Conservation (phyloP, 176 grass and related monocot species). For the Triticum urartu region DNA sequence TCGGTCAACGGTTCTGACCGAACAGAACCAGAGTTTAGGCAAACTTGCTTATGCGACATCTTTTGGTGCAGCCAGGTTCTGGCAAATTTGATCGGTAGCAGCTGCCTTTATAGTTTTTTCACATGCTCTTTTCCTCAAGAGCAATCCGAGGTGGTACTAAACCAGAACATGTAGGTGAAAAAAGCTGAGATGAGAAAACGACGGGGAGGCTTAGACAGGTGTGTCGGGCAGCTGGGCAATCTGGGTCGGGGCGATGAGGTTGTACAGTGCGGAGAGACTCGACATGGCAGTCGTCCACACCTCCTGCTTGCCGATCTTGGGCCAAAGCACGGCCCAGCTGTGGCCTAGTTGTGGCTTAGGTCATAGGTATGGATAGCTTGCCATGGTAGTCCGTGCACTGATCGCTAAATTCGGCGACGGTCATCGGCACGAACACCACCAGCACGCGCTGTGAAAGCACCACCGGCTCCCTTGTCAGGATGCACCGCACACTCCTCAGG, state of each 20-base stretch:
- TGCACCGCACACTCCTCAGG: constrained; percentile 49
- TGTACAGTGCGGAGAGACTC: constrained; percentile 46
- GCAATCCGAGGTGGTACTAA: no score
- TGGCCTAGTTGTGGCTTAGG: constrained; percentile 32
- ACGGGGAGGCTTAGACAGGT: no score
- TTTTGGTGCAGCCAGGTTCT: no score
- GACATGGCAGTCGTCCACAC: constrained; percentile 68
- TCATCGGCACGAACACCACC: constrained; percentile 61
- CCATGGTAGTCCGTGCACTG: constrained; percentile 76
- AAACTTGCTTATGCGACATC: no score
- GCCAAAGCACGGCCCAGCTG: constrained; percentile 59
- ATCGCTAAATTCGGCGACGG: constrained; percentile 71
- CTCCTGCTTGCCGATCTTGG: constrained; percentile 49
- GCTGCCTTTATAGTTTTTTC: no score
- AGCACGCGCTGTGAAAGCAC: not conserved
- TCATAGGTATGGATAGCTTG: constrained; percentile 49
- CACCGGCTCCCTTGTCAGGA: constrained; percentile 50
- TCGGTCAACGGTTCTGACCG: no score
- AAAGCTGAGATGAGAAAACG: no score
- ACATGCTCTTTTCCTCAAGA: no score
- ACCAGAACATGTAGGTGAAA: no score
- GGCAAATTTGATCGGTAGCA: no score
- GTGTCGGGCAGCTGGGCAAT: no score
- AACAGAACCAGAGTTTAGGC: no score
- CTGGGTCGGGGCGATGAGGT: not conserved